A percentile compares a stretch with the other conserved stretches of the same genome.
phyloP scores from a whole-genome alignment of 164 flowering plant genomes.

The Berberis vulgaris region DNA sequence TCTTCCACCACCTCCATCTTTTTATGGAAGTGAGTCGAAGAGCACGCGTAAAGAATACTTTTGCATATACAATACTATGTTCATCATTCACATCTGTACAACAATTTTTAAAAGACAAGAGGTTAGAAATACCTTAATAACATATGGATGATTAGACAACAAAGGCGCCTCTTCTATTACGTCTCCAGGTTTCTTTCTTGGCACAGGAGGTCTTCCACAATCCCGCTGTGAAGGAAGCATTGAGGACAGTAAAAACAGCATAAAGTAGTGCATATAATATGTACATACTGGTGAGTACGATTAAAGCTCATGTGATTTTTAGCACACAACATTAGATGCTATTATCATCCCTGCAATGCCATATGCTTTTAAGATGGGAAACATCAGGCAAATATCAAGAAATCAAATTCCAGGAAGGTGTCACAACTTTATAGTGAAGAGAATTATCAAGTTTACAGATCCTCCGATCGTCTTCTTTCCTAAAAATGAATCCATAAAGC shows the following conservation, averaged over 20 bases:
- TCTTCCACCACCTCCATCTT: not conserved
- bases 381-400: no score
- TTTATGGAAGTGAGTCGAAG: not conserved
- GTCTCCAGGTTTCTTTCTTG: conserved; percentile 56
- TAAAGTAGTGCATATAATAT: not conserved
- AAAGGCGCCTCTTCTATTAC: conserved; percentile 79
- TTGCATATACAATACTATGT: not conserved
- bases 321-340: no score
- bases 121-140: conserved; percentile 57
- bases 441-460: no score
- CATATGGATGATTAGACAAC: conserved; percentile 85
- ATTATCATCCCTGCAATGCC: no score
- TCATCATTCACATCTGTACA: not conserved
- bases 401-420: no score
- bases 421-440: no score
- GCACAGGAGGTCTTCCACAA: conserved; percentile 83
- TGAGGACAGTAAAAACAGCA: not conserved
- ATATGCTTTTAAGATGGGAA: no score
- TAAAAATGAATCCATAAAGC: no score
- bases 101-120: not conserved
- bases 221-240: conserved; percentile 59
- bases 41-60: not conserved
- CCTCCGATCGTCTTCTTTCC: no score
- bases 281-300: not conserved
- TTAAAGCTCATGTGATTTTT: not conserved